Percentiles rank a stretch among this genome's conserved stretches.
These are phyloP conservation scores for Furcasterigmium sp. DNA, from an alignment of 2,329 filamentous ascomycete species.

Conservation along the genomic window DNA sequence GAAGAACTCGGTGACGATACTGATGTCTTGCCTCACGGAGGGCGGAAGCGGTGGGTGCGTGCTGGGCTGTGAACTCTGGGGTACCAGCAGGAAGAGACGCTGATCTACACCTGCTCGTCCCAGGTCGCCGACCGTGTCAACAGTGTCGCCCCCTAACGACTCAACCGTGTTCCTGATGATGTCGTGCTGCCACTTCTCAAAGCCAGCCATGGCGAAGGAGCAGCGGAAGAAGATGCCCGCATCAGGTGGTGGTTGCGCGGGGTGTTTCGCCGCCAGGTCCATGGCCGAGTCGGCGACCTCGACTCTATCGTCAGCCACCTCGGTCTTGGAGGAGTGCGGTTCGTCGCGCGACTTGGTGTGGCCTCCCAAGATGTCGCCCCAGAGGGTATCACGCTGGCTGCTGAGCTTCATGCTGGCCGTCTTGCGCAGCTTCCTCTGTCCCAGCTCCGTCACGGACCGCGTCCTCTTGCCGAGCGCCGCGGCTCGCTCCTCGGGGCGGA, in stretches of 20 bases:
- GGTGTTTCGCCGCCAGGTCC: conserved; percentile 17
- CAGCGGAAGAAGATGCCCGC: conserved; percentile 48
- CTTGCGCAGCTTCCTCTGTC: conserved; percentile 76
- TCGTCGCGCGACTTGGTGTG: conserved; percentile 5
- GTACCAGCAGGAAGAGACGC: conserved; percentile 39
- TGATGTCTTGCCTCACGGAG: conserved; percentile 29
- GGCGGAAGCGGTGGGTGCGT: conserved; percentile 32
- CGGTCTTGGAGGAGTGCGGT: conserved; percentile 1
- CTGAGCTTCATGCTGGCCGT: conserved; percentile 80
- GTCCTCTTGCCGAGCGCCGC: conserved; percentile 44
- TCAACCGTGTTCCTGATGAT: conserved; percentile 41
- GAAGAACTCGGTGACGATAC: conserved; percentile 82
- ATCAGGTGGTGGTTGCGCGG: conserved; percentile 16
- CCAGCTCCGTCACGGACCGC: conserved; percentile 42
- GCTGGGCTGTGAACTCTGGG: conserved; percentile 42
- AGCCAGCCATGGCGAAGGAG: conserved; percentile 57
- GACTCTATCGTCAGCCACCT: conserved; percentile 3
- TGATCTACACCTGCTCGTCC: conserved; percentile 19
- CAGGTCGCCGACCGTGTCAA: conserved; percentile 35
- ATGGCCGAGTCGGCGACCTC: conserved; percentile 21
- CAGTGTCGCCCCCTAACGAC: conserved; percentile 41
- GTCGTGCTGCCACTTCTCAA: conserved; percentile 44
- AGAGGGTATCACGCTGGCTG: conserved; percentile 77
- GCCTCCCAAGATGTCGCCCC: conserved; percentile 75
- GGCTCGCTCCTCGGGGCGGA: conserved; percentile 27